Conservation (phyloP, 139 green algal species). For the Chlorella sp. region DNA sequence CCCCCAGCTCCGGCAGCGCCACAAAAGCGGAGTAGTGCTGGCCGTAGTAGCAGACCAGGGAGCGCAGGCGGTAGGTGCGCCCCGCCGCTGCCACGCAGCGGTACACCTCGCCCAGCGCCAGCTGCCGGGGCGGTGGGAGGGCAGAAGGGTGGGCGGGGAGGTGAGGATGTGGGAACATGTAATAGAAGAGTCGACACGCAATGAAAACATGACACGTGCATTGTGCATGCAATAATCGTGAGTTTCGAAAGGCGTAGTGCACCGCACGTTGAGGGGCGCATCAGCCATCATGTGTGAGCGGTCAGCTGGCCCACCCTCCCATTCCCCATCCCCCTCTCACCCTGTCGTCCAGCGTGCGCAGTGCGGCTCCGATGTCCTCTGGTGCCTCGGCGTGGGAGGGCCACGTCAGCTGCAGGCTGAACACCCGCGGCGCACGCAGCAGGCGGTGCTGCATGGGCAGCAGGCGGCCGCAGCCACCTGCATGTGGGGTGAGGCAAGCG, state of each 20-base stretch:
- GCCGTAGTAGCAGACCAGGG: constrained; percentile 83
- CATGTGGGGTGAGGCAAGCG: too few species aligned
- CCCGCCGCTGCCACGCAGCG: background rate
- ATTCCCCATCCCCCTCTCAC: background rate
- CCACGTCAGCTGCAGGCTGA: constrained; percentile 70
- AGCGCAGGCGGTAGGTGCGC: constrained; percentile 56
- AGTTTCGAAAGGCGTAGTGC: too few species aligned
- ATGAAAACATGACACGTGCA: background rate
- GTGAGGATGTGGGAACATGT: background rate
- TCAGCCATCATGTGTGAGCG: too few species aligned
- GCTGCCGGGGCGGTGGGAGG: background rate
- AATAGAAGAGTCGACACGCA: background rate
- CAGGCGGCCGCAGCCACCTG: background rate
- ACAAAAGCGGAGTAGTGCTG: constrained; percentile 86
- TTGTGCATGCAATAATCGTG: background rate
- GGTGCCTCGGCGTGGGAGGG: constrained; percentile 34
- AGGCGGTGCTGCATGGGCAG: constrained; percentile 3
- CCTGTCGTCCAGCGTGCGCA: background rate
- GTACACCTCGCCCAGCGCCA: constrained; percentile 27
- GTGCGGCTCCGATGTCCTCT: constrained; percentile 45
- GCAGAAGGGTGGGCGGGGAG: background rate
- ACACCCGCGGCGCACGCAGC: constrained; percentile 46
- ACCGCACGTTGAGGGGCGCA: too few species aligned
- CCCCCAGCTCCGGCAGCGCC: constrained; percentile 33
- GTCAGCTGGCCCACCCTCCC: background rate